Evolutionary conservation across 164 flowering plant genomes (phyloP).

Genomic region (Paratinospora sagittata): DNA sequence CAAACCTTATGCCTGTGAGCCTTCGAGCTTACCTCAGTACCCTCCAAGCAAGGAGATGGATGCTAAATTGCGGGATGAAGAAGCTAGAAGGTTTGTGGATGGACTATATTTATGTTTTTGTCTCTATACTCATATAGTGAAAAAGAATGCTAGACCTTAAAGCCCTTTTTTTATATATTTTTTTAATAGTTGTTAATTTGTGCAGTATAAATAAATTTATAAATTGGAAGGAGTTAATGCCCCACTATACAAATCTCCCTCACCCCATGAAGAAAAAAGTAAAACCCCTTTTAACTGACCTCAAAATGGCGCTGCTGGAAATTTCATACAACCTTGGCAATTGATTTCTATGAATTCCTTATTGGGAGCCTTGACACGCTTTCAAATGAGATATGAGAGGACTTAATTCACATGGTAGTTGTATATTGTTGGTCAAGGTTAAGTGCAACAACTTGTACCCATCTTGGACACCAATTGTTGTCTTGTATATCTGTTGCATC

Average conservation of each 20-base stretch:
- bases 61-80: conserved; percentile 90
- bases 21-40: conserved; percentile 88
- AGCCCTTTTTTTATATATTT: too few species aligned
- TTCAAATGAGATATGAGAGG: too few species aligned
- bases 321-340: too few species aligned
- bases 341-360: too few species aligned
- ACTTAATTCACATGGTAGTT: too few species aligned
- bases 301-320: too few species aligned
- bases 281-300: background rate
- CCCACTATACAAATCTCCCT: background rate
- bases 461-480: too few species aligned
- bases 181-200: background rate
- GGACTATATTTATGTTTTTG: background rate
- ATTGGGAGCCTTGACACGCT: too few species aligned
- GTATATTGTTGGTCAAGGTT: too few species aligned
- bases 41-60: conserved; percentile 98
- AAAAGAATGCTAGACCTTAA: background rate
- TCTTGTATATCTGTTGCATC: too few species aligned
- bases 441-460: too few species aligned
- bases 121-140: background rate
- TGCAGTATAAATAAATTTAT: background rate
- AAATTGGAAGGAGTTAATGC: background rate
- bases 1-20: conserved; percentile 87
- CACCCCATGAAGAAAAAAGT: background rate
- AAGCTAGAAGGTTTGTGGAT: conserved; percentile 66